Base-by-base conservation (phyloP, 768 basidiomycete genomes). In the Tylopilus vinaceipallidus region DNA sequence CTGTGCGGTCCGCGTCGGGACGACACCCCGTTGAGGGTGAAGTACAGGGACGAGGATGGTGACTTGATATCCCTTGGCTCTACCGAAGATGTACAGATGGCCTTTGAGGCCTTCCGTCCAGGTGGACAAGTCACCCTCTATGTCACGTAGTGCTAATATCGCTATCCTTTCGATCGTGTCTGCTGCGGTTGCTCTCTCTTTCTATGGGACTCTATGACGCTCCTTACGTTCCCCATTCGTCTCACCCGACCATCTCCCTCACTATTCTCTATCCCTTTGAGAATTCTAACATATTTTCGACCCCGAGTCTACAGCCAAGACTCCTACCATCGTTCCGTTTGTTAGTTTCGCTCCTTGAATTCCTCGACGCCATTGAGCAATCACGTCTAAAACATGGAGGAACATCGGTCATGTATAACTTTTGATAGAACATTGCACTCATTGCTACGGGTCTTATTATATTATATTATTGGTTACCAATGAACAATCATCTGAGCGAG, bases 21-120 rank as follows among this genome's bases (percentile, higher is more conserved):
- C 42, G 85, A 90, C 63, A 78, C 83, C n/a, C 86, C 90, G 0
- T 66, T 95, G 59, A 80, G 88, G 27, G 86, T 94, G 56, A 92
- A 87, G 67, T 95, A 95, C 68, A 82, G 76, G 67, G 93, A 95
- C 68, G 93, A 95, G 63, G 93, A 95, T 60, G 92, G 92, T 20
- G 93, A 95, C 64, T 75, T 92, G 78, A 82, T 95, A 39, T 87
- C 83, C 26, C 77, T 95, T 53, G 87, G 86, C 14, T 91, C 89
- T 38, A 92, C 91, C 30, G 93, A 95, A 66, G 93, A 95, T 64
- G 88, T 95, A 30, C 88, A 91, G 59, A 91, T 95, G 82, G 93
- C 93, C 33, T 94, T 95, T 56, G 92, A 94, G 70, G 79, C 84
- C 50, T 85, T 81, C 69, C 77, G 82, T 55, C 83, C 86, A 26